phyloP scores from a whole-genome alignment of 345 rosid genomes.

The Combretum micranthum region DNA sequence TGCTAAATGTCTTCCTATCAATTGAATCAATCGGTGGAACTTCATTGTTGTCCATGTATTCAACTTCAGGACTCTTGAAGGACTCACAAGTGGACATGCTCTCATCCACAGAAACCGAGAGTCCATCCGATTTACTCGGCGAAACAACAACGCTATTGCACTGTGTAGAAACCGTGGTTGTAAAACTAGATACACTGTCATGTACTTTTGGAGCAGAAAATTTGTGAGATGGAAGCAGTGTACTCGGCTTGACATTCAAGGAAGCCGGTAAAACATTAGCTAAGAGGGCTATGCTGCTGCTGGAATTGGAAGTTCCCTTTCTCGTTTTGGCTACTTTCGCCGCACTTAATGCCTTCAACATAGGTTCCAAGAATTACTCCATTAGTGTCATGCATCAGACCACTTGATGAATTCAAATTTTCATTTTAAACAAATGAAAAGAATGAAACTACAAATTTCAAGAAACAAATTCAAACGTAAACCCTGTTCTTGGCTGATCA shows the following conservation, averaged over 20 bases:
- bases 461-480: too few species aligned
- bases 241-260: slow-evolving; percentile 24
- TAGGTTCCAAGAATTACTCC: too few species aligned
- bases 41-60: slow-evolving; percentile 54
- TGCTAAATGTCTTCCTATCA: slow-evolving; percentile 62
- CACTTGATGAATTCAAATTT: slow-evolving; percentile 3
- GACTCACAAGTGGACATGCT: slow-evolving; percentile 79
- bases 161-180: slow-evolving; percentile 14
- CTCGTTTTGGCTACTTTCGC: slow-evolving; percentile 49
- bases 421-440: neutral
- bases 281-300: slow-evolving; percentile 14
- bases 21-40: slow-evolving; percentile 46
- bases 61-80: slow-evolving; percentile 79
- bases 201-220: slow-evolving; percentile 21
- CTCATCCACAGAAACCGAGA: slow-evolving; percentile 62
- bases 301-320: slow-evolving; percentile 31
- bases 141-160: slow-evolving; percentile 33
- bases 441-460: too few species aligned
- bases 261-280: slow-evolving; percentile 21
- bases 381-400: too few species aligned
- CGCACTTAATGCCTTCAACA: slow-evolving; percentile 39
- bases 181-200: slow-evolving; percentile 16
- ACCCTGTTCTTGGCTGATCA: too few species aligned
- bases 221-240: slow-evolving; percentile 25
- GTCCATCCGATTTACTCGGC: slow-evolving; percentile 51